These are phyloP conservation scores for Goffeauzyma gilvescens DNA, from an alignment of 768 basidiomycete species.

Conservation along the genomic window DNA sequence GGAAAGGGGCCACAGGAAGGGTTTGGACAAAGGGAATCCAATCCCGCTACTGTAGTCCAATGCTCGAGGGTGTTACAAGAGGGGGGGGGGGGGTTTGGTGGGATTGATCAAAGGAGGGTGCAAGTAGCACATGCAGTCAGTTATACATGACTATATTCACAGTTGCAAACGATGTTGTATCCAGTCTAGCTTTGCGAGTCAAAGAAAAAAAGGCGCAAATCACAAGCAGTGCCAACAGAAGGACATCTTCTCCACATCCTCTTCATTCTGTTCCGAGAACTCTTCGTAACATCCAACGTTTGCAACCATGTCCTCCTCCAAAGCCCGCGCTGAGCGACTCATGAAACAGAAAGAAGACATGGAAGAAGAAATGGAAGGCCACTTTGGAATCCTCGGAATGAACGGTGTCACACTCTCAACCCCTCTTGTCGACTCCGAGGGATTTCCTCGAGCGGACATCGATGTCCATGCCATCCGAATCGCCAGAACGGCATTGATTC, in stretches of 20 bases:
- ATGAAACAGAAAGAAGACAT: constrained; percentile 53
- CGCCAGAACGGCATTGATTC: constrained; percentile 50
- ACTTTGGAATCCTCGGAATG: not conserved
- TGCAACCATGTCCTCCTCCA: not conserved
- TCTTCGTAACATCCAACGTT: not conserved
- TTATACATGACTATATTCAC: too few relatives aligned
- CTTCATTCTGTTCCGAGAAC: not conserved
- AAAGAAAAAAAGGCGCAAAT: too few relatives aligned
- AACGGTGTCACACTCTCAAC: constrained; percentile 5
- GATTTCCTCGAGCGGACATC: constrained; percentile 70
- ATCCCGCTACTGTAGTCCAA: too few relatives aligned
- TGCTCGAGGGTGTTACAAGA: too few relatives aligned
- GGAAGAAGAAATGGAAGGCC: constrained; percentile 40
- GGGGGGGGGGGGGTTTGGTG: too few relatives aligned
- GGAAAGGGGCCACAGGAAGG: too few relatives aligned
- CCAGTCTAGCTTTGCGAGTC: too few relatives aligned
- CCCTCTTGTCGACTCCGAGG: constrained; percentile 57
- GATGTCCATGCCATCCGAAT: constrained; percentile 38
- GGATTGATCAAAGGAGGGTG: too few relatives aligned
- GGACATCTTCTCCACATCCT: not conserved
- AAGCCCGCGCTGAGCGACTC: constrained; percentile 39
- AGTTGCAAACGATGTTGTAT: constrained; percentile 4
- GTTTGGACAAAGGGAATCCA: too few relatives aligned
- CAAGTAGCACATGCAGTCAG: too few relatives aligned
- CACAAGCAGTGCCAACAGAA: not conserved